Conservation (phyloP, 2,329 filamentous ascomycete species). For the Penicillium sp. region DNA sequence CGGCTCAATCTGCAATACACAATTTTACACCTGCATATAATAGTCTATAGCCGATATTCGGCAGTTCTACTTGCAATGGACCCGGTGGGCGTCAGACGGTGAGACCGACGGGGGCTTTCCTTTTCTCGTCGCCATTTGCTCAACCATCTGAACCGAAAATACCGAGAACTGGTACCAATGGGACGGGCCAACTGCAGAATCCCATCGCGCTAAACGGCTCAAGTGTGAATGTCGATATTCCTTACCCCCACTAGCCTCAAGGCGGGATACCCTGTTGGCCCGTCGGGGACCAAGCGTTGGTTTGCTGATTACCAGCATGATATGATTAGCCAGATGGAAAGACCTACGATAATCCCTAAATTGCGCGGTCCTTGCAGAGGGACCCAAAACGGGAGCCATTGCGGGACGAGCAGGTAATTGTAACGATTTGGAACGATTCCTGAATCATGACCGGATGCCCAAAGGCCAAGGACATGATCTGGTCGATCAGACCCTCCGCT, state of each 20-base stretch:
- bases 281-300: background rate
- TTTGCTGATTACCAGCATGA: background rate
- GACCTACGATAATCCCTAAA: slow-evolving; percentile 1
- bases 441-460: slow-evolving; percentile 20
- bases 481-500: slow-evolving; percentile 24
- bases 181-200: background rate
- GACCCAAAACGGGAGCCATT: background rate
- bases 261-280: background rate
- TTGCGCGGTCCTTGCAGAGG: slow-evolving; percentile 7
- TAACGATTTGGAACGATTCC: background rate
- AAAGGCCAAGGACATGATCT: slow-evolving; percentile 12
- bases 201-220: background rate
- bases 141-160: slow-evolving; percentile 5
- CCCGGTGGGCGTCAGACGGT: slow-evolving; percentile 1
- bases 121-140: background rate
- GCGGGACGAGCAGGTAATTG: background rate
- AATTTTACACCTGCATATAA: background rate
- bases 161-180: slow-evolving; percentile 4
- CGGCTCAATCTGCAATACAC: background rate
- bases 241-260: background rate
- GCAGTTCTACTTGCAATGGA: background rate
- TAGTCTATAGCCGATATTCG: background rate
- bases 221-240: background rate
- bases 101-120: background rate
- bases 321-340: background rate